A percentile compares a stretch with the other conserved stretches of the same genome.
Evolutionary conservation across 176 grass and related monocot species (phyloP).

Genomic region (Carex cristatella): DNA sequence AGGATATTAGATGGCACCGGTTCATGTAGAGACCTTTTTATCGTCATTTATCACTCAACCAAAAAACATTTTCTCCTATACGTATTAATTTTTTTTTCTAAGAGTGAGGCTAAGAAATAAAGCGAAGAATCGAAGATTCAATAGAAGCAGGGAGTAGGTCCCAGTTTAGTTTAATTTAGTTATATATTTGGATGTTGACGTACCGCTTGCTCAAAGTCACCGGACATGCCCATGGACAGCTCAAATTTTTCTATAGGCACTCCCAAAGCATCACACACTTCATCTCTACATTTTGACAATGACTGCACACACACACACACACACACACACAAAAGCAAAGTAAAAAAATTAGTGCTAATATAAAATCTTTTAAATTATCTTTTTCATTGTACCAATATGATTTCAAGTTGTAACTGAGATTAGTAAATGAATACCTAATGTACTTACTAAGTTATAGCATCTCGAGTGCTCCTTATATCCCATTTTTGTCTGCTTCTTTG

Average conservation of each 20-base stretch:
- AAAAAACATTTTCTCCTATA: neutral
- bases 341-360: slow-evolving; percentile 6
- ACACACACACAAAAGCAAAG: slow-evolving; percentile 10
- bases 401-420: neutral
- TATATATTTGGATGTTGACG: neutral
- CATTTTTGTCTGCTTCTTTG: neutral
- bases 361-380: neutral
- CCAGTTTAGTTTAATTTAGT: neutral
- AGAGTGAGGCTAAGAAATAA: neutral
- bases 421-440: neutral
- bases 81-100: neutral
- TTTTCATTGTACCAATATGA: slow-evolving; percentile 2
- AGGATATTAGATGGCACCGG: neutral
- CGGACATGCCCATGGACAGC: slow-evolving; percentile 94
- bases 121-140: neutral
- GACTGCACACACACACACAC: slow-evolving; percentile 27
- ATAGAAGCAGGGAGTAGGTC: neutral
- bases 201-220: slow-evolving; percentile 88
- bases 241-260: slow-evolving; percentile 52
- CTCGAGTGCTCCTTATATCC: neutral
- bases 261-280: slow-evolving; percentile 58
- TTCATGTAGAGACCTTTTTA: neutral
- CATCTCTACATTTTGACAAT: slow-evolving; percentile 46
- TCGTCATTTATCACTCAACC: neutral
- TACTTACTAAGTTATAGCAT: neutral